phyloP scores from a whole-genome alignment of 768 basidiomycete species.

The Leccinum subtestaceum region DNA sequence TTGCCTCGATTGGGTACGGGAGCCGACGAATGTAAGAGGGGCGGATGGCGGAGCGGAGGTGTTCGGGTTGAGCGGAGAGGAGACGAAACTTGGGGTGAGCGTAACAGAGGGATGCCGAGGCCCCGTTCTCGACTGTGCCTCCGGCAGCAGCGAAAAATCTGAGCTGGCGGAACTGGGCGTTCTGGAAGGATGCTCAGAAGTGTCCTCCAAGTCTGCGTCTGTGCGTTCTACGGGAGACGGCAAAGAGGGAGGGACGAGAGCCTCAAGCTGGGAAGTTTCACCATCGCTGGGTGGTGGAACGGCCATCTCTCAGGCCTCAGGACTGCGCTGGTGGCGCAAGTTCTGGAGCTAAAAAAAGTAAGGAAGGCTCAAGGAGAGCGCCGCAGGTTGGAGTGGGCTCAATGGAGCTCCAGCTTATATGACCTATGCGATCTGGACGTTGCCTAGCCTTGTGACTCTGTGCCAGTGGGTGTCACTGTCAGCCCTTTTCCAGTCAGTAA shows the following conservation, averaged over 20 bases:
- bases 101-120: conserved; percentile 26
- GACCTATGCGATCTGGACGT: not conserved
- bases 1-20: conserved; percentile 39
- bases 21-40: conserved; percentile 22
- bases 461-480: not conserved
- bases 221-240: conserved; percentile 1
- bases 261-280: conserved; percentile 19
- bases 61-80: conserved; percentile 55
- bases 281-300: conserved; percentile 36
- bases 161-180: conserved; percentile 27
- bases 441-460: conserved; percentile 3
- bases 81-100: conserved; percentile 36
- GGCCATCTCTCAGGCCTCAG: conserved; percentile 21
- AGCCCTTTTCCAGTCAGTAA: not conserved
- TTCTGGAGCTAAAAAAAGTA: not conserved
- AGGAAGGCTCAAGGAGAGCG: not conserved
- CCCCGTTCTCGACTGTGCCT: conserved; percentile 5
- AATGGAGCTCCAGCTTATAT: conserved; percentile 3
- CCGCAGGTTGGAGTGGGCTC: not conserved
- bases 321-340: conserved; percentile 2
- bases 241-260: conserved; percentile 20
- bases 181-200: conserved; percentile 5
- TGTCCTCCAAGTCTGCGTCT: conserved; percentile 10
- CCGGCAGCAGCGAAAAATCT: conserved; percentile 32
- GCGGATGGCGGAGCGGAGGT: conserved; percentile 13